Percentiles rank a stretch among this genome's conserved stretches.
phyloP scores from a whole-genome alignment of 371 early-diverging fungal species.

The Batkoa obscura region DNA sequence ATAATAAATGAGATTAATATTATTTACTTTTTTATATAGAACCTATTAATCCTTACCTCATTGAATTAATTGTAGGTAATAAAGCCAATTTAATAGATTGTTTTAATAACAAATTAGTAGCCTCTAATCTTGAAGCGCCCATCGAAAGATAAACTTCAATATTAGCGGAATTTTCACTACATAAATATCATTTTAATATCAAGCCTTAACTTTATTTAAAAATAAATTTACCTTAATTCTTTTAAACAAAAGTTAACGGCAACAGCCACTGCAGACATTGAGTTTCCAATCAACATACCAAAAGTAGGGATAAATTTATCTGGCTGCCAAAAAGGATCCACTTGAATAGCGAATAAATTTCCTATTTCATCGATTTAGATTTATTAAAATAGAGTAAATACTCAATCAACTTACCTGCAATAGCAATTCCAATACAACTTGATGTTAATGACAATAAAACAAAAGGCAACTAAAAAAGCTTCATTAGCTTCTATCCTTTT shows the following conservation, averaged over 20 bases:
- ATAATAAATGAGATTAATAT: background rate
- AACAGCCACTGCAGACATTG: constrained; percentile 67
- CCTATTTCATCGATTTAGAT: background rate
- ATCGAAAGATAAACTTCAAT: constrained; percentile 52
- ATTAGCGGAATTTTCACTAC: constrained; percentile 40
- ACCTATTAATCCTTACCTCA: constrained; percentile 20
- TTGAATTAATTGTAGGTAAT: constrained; percentile 63
- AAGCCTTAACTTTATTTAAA: background rate
- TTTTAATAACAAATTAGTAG: constrained; percentile 42
- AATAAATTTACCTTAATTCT: constrained; percentile 1
- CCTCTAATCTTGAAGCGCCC: constrained; percentile 78
- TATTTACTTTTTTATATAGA: background rate
- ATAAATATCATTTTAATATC: background rate
- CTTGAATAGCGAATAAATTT: constrained; percentile 1
- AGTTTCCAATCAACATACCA: constrained; percentile 72
- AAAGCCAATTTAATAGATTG: constrained; percentile 59
- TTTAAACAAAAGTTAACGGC: constrained; percentile 16
- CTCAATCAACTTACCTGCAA: constrained; percentile 7
- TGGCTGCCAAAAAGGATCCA: constrained; percentile 46
- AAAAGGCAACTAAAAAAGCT: constrained; percentile 6
- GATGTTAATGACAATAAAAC: constrained; percentile 5
- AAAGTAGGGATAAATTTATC: constrained; percentile 71
- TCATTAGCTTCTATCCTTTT: background rate
- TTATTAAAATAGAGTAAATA: background rate
- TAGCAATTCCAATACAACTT: constrained; percentile 8